Evolutionary conservation across 345 rosid genomes (phyloP).

Genomic region (Hevea brasiliensis): DNA sequence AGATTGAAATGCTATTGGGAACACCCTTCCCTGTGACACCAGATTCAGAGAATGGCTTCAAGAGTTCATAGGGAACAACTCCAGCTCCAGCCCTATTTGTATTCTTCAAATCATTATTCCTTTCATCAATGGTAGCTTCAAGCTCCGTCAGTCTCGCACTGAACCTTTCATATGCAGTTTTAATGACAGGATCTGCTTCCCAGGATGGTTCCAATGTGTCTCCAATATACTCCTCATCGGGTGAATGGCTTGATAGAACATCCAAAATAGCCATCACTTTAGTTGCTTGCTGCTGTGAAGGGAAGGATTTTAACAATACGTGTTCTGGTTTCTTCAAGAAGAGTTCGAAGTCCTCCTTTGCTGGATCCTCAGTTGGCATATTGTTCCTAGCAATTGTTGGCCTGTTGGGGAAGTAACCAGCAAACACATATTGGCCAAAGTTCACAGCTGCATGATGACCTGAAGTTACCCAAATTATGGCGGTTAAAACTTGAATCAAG

Average conservation of each 20-base stretch:
- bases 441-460: slow-evolving; percentile 1
- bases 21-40: slow-evolving; percentile 56
- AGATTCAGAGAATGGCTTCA: slow-evolving; percentile 45
- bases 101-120: slow-evolving; percentile 27
- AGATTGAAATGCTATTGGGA: slow-evolving; percentile 45
- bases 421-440: slow-evolving; percentile 1
- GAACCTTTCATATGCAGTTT: slow-evolving; percentile 40
- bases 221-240: slow-evolving; percentile 56
- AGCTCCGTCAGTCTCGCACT: slow-evolving; percentile 37
- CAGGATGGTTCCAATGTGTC: slow-evolving; percentile 34
- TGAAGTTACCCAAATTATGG: slow-evolving; percentile 18
- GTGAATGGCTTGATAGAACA: slow-evolving; percentile 35
- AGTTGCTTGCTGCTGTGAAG: slow-evolving; percentile 5
- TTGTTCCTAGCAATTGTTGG: slow-evolving; percentile 3
- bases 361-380: slow-evolving; percentile 1
- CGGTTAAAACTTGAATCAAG: not conserved
- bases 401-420: slow-evolving; percentile 11
- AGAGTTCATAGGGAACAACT: slow-evolving; percentile 39
- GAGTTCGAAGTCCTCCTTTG: not conserved
- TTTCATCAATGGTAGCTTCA: slow-evolving; percentile 37
- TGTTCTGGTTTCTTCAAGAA: not conserved
- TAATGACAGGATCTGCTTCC: slow-evolving; percentile 28
- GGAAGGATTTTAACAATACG: not conserved
- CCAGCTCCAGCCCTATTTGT: slow-evolving; percentile 41
- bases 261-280: slow-evolving; percentile 35